A percentile compares a stretch with the other conserved stretches of the same genome.
Conservation (phyloP, 192 early-diverging fungal species). For the Spizellomyces sp. region DNA sequence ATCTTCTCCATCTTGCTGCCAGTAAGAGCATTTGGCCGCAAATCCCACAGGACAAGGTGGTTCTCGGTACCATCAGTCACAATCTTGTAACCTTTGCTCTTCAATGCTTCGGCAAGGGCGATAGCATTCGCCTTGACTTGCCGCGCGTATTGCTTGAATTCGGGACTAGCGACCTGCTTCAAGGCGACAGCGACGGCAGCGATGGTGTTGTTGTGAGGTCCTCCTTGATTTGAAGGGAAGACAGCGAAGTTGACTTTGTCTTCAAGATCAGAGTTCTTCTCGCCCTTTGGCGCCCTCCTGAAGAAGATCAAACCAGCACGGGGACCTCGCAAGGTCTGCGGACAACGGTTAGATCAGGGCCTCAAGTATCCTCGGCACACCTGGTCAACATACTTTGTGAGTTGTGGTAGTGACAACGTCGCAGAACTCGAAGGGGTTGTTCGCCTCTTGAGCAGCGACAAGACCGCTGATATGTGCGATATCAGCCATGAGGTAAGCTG, state of each 20-base stretch:
- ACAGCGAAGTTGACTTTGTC: slow-evolving; percentile 96
- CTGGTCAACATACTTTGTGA: slow-evolving; percentile 70
- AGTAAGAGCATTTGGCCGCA: slow-evolving; percentile 87
- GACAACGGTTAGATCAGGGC: too few species aligned
- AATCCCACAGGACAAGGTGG: slow-evolving; percentile 98
- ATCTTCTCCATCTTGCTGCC: slow-evolving; percentile 99
- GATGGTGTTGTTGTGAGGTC: slow-evolving; percentile 99
- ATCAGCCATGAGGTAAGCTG: slow-evolving; percentile 96
- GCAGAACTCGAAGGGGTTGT: slow-evolving; percentile 94
- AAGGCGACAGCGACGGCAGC: slow-evolving; percentile 96
- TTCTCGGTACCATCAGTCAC: slow-evolving; percentile 96
- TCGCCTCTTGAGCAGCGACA: slow-evolving; percentile 87
- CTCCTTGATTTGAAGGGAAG: slow-evolving; percentile 99
- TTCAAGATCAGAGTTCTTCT: slow-evolving; percentile 78
- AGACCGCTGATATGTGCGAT: slow-evolving; percentile 99
- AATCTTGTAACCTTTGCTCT: slow-evolving; percentile 86
- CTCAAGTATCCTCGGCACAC: too few species aligned
- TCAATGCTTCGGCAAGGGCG: slow-evolving; percentile 79
- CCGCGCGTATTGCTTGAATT: slow-evolving; percentile 91
- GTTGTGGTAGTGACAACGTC: slow-evolving; percentile 99
- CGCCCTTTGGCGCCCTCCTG: slow-evolving; percentile 79
- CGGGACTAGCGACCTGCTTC: slow-evolving; percentile 93
- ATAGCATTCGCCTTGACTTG: slow-evolving; percentile 94
- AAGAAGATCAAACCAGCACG: slow-evolving; percentile 99
- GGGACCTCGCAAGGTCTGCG: slow-evolving; percentile 91